These are phyloP conservation scores for Paramecium primaurelia DNA, from an alignment of 73 alveolate species.

Conservation along the genomic window DNA sequence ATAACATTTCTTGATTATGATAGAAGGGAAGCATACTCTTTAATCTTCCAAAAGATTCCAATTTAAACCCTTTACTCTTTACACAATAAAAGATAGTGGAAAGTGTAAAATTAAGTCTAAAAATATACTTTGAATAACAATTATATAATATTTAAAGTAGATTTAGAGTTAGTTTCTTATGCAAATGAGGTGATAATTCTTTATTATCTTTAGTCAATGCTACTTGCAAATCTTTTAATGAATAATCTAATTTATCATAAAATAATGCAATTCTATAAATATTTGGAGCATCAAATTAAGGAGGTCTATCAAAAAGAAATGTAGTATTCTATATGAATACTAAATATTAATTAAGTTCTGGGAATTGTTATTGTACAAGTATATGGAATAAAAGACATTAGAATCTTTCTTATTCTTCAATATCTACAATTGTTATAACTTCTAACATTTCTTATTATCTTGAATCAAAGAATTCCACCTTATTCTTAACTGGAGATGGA, in stretches of 20 bases:
- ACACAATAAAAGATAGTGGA: background rate
- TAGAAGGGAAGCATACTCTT: background rate
- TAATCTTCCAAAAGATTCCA: background rate
- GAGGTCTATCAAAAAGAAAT: background rate
- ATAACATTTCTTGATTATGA: background rate
- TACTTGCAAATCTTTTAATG: background rate
- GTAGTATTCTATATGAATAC: background rate
- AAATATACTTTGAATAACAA: background rate
- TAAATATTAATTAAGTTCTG: background rate
- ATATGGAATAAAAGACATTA: background rate
- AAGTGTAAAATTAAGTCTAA: background rate
- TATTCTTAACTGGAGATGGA: background rate
- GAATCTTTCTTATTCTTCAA: background rate
- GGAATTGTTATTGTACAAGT: background rate
- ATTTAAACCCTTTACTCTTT: background rate
- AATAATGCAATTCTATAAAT: background rate
- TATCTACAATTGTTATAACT: background rate
- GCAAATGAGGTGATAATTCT: background rate
- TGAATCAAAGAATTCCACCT: background rate
- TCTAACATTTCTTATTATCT: background rate
- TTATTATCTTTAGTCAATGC: background rate
- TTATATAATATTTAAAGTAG: background rate
- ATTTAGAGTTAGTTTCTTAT: background rate
- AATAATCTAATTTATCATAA: background rate
- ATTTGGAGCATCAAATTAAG: background rate